A percentile compares a stretch with the other conserved stretches of the same genome.
phyloP scores from a whole-genome alignment of 108 stramenopile genomes.

The Stephanodiscus triporus region DNA sequence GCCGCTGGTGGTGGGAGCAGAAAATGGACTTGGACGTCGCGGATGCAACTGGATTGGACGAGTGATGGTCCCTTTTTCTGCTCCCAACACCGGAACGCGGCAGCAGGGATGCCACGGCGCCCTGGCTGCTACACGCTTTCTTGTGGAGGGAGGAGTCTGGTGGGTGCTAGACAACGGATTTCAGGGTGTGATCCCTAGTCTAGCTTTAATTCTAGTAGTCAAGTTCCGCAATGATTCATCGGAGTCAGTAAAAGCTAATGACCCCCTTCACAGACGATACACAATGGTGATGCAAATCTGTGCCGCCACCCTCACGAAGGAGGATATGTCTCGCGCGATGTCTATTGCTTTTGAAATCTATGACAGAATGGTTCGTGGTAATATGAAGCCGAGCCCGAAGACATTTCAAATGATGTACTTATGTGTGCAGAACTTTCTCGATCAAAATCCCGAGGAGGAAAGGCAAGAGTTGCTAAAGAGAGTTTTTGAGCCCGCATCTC shows the following conservation, averaged over 20 bases:
- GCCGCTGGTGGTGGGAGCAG: too few relatives aligned
- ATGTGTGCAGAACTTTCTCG: conserved; percentile 30
- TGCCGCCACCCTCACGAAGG: conserved; percentile 14
- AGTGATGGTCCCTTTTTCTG: too few relatives aligned
- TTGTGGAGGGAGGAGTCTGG: too few relatives aligned
- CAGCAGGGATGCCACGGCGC: too few relatives aligned
- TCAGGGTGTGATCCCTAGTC: too few relatives aligned
- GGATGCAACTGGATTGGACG: too few relatives aligned
- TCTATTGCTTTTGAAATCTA: conserved; percentile 41
- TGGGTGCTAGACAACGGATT: too few relatives aligned
- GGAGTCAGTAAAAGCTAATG: conserved; percentile 3
- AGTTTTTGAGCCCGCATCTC: conserved; percentile 26
- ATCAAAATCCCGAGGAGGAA: conserved; percentile 37
- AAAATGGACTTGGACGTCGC: too few relatives aligned
- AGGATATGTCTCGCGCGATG: conserved; percentile 20
- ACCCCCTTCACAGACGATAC: conserved; percentile 23
- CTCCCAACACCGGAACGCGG: too few relatives aligned
- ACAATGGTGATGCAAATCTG: conserved; percentile 36
- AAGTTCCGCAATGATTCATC: not conserved
- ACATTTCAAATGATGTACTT: conserved; percentile 31
- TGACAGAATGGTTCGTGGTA: conserved; percentile 35
- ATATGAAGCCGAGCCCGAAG: conserved; percentile 18
- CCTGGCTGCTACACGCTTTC: too few relatives aligned
- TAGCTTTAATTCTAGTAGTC: too few relatives aligned
- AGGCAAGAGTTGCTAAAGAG: conserved; percentile 16